Evolutionary conservation across 1,284 basidiomycete genomes (phyloP).

Genomic region (Austroboletus rostrupii): DNA sequence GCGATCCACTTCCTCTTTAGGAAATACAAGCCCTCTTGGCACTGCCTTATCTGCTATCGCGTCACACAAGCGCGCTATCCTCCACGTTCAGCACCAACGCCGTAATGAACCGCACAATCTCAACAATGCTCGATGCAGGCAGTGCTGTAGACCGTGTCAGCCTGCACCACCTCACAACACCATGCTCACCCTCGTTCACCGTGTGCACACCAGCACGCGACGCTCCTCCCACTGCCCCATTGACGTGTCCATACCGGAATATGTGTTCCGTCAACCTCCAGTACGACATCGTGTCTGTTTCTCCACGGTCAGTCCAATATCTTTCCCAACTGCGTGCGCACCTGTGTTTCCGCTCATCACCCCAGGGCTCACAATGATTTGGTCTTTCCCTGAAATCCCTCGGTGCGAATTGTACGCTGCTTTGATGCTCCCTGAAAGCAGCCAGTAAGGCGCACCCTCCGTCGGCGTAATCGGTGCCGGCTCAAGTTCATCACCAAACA

Average conservation of each 20-base stretch:
- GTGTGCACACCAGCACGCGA: constrained; percentile 47
- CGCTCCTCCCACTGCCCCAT: constrained; percentile 15
- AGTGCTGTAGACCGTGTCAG: constrained; percentile 29
- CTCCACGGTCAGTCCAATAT: background rate
- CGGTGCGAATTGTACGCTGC: constrained; percentile 39
- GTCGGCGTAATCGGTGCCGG: constrained; percentile 56
- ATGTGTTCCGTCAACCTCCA: constrained; percentile 48
- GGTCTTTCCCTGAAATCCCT: constrained; percentile 23
- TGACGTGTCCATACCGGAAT: constrained; percentile 43
- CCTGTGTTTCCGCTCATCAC: constrained; percentile 43
- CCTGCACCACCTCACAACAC: background rate
- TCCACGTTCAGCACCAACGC: constrained; percentile 44
- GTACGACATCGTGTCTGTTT: constrained; percentile 43
- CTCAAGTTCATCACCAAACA: constrained; percentile 38
- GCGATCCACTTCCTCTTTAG: no score
- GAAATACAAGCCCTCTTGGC: no score
- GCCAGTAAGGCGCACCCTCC: constrained; percentile 40
- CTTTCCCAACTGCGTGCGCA: constrained; percentile 13
- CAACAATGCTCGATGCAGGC: constrained; percentile 35
- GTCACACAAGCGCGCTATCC: no score
- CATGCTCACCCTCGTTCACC: constrained; percentile 35
- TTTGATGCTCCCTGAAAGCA: constrained; percentile 51
- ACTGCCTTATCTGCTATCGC: no score
- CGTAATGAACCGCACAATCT: constrained; percentile 45
- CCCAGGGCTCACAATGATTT: constrained; percentile 45